Conservation (phyloP, 2,329 filamentous ascomycete species). For the Alternaria ventricosa region DNA sequence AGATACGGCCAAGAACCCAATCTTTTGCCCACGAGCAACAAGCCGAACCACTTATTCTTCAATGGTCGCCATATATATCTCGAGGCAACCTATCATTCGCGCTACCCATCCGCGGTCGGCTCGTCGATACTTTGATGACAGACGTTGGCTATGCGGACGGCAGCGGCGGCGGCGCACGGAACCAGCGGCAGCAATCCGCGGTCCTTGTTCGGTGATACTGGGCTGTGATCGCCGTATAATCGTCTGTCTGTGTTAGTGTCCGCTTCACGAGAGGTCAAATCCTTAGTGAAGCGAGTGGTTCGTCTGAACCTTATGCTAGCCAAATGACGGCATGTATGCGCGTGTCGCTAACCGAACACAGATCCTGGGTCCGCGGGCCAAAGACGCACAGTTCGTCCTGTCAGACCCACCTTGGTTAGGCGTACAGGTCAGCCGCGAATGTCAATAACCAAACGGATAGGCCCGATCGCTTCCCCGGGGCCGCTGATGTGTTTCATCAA, state of each 20-base stretch:
- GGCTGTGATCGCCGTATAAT: conserved; percentile 7
- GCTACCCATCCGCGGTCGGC: not conserved
- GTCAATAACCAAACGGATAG: conserved; percentile 16
- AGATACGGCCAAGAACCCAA: not conserved
- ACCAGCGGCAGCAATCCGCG: conserved; percentile 15
- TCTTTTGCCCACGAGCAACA: not conserved
- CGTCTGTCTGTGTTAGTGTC: not conserved
- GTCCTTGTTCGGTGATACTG: conserved; percentile 18
- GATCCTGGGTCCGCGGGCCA: conserved; percentile 5
- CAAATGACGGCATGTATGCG: conserved; percentile 1
- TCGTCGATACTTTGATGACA: conserved; percentile 5
- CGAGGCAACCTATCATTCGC: not conserved
- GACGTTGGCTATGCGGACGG: conserved; percentile 2
- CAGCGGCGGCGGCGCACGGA: conserved; percentile 19
- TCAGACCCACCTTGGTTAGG: conserved; percentile 16
- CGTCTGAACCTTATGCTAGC: conserved; percentile 8
- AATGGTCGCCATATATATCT: not conserved
- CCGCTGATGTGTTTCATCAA: conserved; percentile 11
- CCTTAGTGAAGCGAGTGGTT: conserved; percentile 1
- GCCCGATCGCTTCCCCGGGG: conserved; percentile 11
- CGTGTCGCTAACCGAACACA: not conserved
- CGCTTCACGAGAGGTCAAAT: not conserved
- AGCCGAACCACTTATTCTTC: not conserved
- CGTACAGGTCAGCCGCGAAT: not conserved
- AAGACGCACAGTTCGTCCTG: conserved; percentile 13